Evolutionary conservation across 208 protist genomes (phyloP), one percentile per base, ranked within the genome.

Genomic region (Wallacemonas sp.): DNA sequence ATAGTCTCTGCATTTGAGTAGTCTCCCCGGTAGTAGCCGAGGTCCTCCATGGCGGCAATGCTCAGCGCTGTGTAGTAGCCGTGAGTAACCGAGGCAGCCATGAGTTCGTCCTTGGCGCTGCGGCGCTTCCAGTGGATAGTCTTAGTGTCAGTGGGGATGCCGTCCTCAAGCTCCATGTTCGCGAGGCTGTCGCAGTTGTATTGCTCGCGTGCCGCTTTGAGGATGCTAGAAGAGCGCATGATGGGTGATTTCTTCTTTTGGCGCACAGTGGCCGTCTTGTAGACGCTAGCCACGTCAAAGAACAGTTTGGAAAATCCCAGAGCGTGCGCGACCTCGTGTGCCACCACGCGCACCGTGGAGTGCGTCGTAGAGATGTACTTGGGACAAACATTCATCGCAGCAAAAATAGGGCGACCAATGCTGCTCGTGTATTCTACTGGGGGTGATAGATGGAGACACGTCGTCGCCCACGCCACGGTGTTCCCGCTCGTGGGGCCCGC

Each of bases 61-160:
- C 93, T 98, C 5, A 98, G 55, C 3, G 67, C 71, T 14, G 62
- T 91, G 72, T 84, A 89, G 64, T 68, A 94, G 22, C 32, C 77
- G 36, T 16, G 8, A 0, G 4, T 12, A 10, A 44, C 36, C 3
- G 55, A 55, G 10, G 63, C 70, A 16, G 82, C 57, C 92, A 98
- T 98, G 38, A 94, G 63, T 61, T 98, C 94, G 36, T 97, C 82
- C 45, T 72, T 72, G n/a, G 87, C 80, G 45, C 87, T 84, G 61
- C 84, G 72, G 18, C 77, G 71, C 76, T 95, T 86, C 92, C 94
- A 97, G 79, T 97, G 91, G 14, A 86, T 95, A 26, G 28, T 28
- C 7, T 31, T 70, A 2, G 81, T 81, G 28, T 71, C 80, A 0
- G 11, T 16, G 16, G 69, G 72, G 36, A 86, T 88, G 41, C 67